Base-by-base conservation (phyloP, 371 early-diverging fungal genomes). In the Rhizopus arrhizus region DNA sequence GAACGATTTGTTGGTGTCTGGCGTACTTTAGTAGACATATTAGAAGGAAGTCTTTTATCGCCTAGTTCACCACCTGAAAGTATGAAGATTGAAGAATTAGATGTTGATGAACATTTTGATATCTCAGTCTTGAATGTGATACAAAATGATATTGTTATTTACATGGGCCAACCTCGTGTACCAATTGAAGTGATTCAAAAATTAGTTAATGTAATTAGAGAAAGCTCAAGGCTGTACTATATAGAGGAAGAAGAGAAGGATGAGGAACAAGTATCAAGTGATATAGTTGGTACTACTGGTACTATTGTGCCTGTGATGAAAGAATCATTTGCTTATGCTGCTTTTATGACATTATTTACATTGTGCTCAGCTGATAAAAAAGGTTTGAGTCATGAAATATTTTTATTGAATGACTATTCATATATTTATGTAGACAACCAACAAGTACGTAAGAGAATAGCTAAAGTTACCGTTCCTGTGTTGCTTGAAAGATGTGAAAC, bases 71-170 rank as follows among this genome's bases (percentile, higher is more conserved):
- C 90, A 4, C 84, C 86, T 9, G 60, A 82, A 2, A 73, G 77
- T 3, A 70, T 89, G 73, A 79, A 87, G 1, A 70, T 84, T 16
- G 90, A 90, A 59, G 88, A 89, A 40, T 74, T 90, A 5, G 84
- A 88, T 41, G 77, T 81, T 4, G 93, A 92, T 57, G 92, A 91
- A 49, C 83, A 83, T 5, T 92, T 92, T 65, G 94, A 94, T 63
- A 84, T 92, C 13, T 86, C 86, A 7, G 78, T 88, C 4, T 70
- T 94, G 32, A 82, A 73, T 43, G 78, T 79, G 28, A 69, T 91
- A 22, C 84, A 91, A 64, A 81, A 63, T 29, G 88, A 91, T 60
- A 82, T 92, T 12, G 75, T 90, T 6, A 69, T 81, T 32, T 83
- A 88, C 59, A 70, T 94, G 59, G 89, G 90, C 7, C 83, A 86